Percentiles rank a stretch among this genome's conserved stretches.
These are phyloP conservation scores for Exophiala sideris DNA, from an alignment of 2,329 filamentous ascomycete species.

Conservation along the genomic window DNA sequence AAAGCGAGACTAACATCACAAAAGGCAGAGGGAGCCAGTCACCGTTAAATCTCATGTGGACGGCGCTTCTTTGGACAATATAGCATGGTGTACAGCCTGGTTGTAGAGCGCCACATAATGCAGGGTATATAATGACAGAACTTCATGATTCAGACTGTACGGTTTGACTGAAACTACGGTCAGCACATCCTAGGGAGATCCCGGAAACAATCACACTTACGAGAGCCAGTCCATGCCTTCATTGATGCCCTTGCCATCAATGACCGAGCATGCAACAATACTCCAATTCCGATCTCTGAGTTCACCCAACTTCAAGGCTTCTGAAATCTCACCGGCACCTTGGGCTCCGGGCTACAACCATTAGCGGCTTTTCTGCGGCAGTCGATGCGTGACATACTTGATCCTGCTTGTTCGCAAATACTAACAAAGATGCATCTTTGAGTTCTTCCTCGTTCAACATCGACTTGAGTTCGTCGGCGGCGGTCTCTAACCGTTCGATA, in stretches of 20 bases:
- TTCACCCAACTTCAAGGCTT: constrained; percentile 84
- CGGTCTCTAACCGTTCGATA: constrained; percentile 89
- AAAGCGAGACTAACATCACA: no score
- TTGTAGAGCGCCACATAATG: background rate
- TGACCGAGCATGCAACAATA: constrained; percentile 94
- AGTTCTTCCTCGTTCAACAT: constrained; percentile 98
- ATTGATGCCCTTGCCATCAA: constrained; percentile 88
- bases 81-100: no score
- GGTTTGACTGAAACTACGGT: constrained; percentile 20
- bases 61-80: no score
- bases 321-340: constrained; percentile 93
- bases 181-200: background rate
- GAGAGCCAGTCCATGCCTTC: constrained; percentile 97
- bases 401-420: constrained; percentile 99
- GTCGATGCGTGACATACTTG: constrained; percentile 18
- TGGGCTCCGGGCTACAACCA: constrained; percentile 80
- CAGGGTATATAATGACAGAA: constrained; percentile 4
- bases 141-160: constrained; percentile 26
- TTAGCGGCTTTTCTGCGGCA: constrained; percentile 2
- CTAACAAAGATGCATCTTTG: constrained; percentile 83
- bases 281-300: constrained; percentile 97
- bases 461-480: constrained; percentile 83
- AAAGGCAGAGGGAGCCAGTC: no score
- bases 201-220: constrained; percentile 12
- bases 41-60: no score